Base-by-base conservation (phyloP, 768 basidiomycete species). In the Suillus cothurnatus region DNA sequence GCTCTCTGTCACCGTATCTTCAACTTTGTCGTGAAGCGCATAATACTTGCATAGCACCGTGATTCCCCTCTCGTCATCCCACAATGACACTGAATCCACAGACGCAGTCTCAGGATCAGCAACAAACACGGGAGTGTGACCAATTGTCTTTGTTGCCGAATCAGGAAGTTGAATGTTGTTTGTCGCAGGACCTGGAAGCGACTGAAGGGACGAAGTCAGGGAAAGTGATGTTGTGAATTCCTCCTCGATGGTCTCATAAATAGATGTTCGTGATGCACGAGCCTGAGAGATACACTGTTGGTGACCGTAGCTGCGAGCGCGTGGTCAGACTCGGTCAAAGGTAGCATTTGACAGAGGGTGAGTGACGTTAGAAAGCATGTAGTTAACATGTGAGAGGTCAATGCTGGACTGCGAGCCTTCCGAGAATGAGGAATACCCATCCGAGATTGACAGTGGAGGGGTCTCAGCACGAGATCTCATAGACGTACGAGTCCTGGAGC, bases 161-260 rank as follows among this genome's bases (percentile, higher is more conserved):
- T 70, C 59, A 6, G 63, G 50, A 2, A 64, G 31, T 45, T 69
- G 65, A 36, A 52, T 11, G 0, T 82, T 79, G 32, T 79, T 77
- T 58, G 76, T 79, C 41, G 76, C 71, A 23, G 69, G 73, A 6
- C 61, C 57, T 3, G 64, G 60, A 28, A 34, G 6, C 4, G 67
- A 58, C 9, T 64, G 68, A 2, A 73, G 70, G 0, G 80, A 80
- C 23, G 64, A 71, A 32, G 71, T 60, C 2, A 70, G 56, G 4
- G 78, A 76, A 11, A 68, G 52, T 2, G 75, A 61, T 0, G 78
- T 81, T 5, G 81, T 78, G 15, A 80, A 72, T 67, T 93, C 93
- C 70, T 94, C 92, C 63, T 92, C 83, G 57, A 94, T 93, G 0
- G 89, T 93, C 72, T 93, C 92, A 68, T 92, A 93, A 0, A 91